A percentile compares a stretch with the other conserved stretches of the same genome.
phyloP scores from a whole-genome alignment of 805 yeast genomes.

The Teunomyces panamensis region DNA sequence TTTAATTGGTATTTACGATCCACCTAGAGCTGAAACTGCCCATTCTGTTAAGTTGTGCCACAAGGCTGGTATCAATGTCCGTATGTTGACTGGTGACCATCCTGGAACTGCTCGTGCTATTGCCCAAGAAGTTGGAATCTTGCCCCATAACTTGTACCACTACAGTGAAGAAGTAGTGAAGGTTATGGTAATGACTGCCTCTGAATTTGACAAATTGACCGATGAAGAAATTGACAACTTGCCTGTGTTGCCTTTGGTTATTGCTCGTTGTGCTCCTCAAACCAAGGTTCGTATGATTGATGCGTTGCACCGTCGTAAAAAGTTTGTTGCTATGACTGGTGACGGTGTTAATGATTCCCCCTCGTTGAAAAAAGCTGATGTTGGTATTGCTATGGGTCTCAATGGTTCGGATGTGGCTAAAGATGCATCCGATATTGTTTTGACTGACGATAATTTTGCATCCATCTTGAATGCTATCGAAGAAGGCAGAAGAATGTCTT shows the following conservation, averaged over 20 bases:
- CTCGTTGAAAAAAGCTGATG: slow-evolving; percentile 70
- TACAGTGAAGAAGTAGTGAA: slow-evolving; percentile 55
- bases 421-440: slow-evolving; percentile 74
- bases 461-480: slow-evolving; percentile 75
- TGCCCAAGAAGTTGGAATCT: slow-evolving; percentile 77
- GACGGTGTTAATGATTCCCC: slow-evolving; percentile 86
- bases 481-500: slow-evolving; percentile 78
- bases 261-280: slow-evolving; percentile 41
- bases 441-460: slow-evolving; percentile 71
- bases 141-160: slow-evolving; percentile 54
- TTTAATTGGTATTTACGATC: slow-evolving; percentile 75
- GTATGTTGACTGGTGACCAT: slow-evolving; percentile 81
- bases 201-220: slow-evolving; percentile 30
- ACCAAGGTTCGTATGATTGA: slow-evolving; percentile 42
- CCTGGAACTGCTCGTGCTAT: slow-evolving; percentile 76
- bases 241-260: slow-evolving; percentile 39
- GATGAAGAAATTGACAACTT: slow-evolving; percentile 33
- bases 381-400: slow-evolving; percentile 79
- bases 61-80: slow-evolving; percentile 73
- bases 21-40: slow-evolving; percentile 70
- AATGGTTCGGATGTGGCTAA: slow-evolving; percentile 85
- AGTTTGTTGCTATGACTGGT: slow-evolving; percentile 41
- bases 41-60: slow-evolving; percentile 65
- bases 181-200: slow-evolving; percentile 41
- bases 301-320: slow-evolving; percentile 36